These are phyloP conservation scores for Blastocladiella emersonii DNA, from an alignment of 371 early-diverging fungal genomes.

Conservation along the genomic window DNA sequence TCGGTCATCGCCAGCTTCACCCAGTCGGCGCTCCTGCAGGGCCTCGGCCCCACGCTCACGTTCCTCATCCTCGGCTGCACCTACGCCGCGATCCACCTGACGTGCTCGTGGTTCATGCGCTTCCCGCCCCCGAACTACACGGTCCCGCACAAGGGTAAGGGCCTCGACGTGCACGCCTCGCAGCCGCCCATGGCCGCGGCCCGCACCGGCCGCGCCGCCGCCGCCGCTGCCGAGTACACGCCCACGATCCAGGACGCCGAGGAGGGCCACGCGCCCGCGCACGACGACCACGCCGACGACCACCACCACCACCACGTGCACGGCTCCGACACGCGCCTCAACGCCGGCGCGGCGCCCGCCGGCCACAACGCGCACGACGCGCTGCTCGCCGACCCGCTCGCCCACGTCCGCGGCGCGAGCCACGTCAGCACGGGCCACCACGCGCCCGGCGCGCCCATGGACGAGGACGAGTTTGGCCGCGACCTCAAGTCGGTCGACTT, in stretches of 20 bases:
- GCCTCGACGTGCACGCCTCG: constrained; percentile 30
- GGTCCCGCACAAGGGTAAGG: too few relatives aligned
- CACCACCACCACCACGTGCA: neutral
- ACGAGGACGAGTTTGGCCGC: constrained; percentile 20
- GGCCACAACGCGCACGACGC: too few relatives aligned
- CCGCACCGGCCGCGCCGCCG: neutral
- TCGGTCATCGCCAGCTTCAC: constrained; percentile 33
- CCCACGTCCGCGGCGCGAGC: constrained; percentile 9
- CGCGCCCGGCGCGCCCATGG: neutral
- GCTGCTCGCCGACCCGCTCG: constrained; percentile 1
- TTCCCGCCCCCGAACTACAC: constrained; percentile 45
- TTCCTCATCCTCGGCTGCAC: constrained; percentile 30
- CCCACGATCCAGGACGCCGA: neutral
- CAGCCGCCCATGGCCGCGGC: constrained; percentile 19
- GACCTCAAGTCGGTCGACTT: constrained; percentile 24
- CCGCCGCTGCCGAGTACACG: neutral
- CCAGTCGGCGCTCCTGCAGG: constrained; percentile 22
- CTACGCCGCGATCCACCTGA: constrained; percentile 27
- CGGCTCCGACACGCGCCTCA: constrained; percentile 5
- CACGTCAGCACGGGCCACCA: constrained; percentile 1
- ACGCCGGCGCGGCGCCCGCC: constrained; percentile 10
- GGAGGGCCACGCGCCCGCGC: constrained; percentile 7
- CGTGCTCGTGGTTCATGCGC: constrained; percentile 32
- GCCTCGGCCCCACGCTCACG: constrained; percentile 21
- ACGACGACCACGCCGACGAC: constrained; percentile 13